Evolutionary conservation across 345 rosid genomes (phyloP).

Genomic region (Eucalyptus fibrosa): DNA sequence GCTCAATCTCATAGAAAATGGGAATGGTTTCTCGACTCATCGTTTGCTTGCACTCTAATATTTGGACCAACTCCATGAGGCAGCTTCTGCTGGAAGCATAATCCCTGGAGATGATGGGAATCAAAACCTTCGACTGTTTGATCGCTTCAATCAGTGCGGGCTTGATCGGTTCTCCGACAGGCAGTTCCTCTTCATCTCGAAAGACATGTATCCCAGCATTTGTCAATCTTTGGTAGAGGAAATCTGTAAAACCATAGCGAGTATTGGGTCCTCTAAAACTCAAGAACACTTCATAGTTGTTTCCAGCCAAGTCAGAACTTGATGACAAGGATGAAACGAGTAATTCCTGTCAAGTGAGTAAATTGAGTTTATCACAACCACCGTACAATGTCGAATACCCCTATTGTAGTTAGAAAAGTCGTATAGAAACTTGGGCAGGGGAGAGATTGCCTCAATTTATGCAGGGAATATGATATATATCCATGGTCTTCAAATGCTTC

Average conservation of each 20-base stretch:
- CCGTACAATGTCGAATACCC: accelerated
- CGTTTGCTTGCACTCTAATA: neutral
- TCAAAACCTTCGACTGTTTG: neutral
- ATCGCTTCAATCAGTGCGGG: neutral
- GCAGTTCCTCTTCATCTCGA: accelerated
- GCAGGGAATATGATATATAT: neutral
- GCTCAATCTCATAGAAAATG: neutral
- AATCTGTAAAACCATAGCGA: neutral
- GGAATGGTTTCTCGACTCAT: neutral
- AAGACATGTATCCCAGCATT: neutral
- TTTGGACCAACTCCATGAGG: neutral
- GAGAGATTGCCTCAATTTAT: neutral
- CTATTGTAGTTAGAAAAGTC: too few relatives aligned
- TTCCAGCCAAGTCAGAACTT: neutral
- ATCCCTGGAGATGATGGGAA: neutral
- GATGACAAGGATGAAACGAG: accelerated
- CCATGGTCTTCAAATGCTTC: neutral
- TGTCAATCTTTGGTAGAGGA: accelerated
- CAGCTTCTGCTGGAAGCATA: neutral
- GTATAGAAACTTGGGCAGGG: neutral
- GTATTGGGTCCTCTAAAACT: neutral
- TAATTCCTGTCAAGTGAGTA: neutral
- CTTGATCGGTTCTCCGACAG: neutral
- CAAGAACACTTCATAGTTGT: neutral
- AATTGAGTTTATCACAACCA: neutral